Percentiles rank a stretch among this genome's conserved stretches.
Evolutionary conservation across 1,284 basidiomycete genomes (phyloP).

Genomic region (Apiotrichum gracile): DNA sequence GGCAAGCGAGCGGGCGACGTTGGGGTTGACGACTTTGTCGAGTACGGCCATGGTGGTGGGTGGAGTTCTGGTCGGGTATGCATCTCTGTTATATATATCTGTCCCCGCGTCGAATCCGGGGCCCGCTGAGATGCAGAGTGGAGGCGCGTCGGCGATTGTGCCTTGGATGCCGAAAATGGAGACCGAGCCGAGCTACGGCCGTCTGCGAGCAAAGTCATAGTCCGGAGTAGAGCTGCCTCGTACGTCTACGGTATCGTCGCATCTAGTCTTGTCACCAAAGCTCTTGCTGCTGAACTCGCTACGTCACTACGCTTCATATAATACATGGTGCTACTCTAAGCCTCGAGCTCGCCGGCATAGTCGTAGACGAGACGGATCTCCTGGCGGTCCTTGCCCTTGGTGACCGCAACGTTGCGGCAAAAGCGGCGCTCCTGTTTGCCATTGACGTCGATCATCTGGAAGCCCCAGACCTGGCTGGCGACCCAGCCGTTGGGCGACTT

Average conservation of each 20-base stretch:
- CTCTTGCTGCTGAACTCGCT: neutral
- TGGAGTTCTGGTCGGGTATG: too few species aligned
- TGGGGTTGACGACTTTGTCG: neutral
- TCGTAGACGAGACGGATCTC: conserved; percentile 5
- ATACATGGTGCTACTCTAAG: neutral
- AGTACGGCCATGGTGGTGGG: neutral
- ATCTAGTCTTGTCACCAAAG: too few species aligned
- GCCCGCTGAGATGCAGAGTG: too few species aligned
- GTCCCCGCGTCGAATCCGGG: too few species aligned
- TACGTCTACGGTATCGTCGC: too few species aligned
- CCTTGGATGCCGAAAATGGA: too few species aligned
- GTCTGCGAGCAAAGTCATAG: too few species aligned
- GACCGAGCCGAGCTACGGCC: too few species aligned
- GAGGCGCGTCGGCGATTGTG: too few species aligned
- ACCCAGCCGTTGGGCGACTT: conserved; percentile 2
- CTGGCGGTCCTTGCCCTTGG: neutral
- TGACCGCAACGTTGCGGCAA: conserved; percentile 5
- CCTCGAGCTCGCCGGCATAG: neutral
- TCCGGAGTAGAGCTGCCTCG: too few species aligned
- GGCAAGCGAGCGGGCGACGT: conserved; percentile 7
- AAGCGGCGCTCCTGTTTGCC: conserved; percentile 1
- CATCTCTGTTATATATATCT: too few species aligned
- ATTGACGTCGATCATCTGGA: conserved; percentile 1
- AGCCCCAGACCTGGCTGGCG: conserved; percentile 9
- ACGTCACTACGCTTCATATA: neutral